Evolutionary conservation across 139 green algal species (phyloP), one percentile per base, ranked within the genome.

Genomic region (Asterochloris erici): DNA sequence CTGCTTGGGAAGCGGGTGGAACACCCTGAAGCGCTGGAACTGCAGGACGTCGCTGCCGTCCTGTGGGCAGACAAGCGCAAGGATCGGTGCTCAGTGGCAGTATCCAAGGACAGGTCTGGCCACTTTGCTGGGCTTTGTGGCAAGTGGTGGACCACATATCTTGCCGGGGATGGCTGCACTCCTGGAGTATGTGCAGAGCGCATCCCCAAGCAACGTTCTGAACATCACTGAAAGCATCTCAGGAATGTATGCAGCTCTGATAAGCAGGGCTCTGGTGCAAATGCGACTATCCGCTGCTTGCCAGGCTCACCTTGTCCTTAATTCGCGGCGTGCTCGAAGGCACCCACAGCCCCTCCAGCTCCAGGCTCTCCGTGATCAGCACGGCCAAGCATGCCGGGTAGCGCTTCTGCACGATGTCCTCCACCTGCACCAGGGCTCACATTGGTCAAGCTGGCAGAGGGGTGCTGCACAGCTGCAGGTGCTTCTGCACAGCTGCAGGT

Each of bases 401-500:
- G 74, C 74, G 74, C 74, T 79, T 79, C 54, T 79, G 64, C 74
- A 79, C 74, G 47, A 79, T 79, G 47, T 79, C 74, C 64, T 79
- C 74, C 14, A 79, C 38, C 38, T 54, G 38, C 38, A 54, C 38
- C 38, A 54, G 38, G 38, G 6, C 38, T 54, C 6, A 54, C 6
- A 6, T 54, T 6, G 38, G 6, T 54, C 38, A 54, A 10, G 38
- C 38, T 54, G 38, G 38, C 38, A 54, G 38, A 54, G 38, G 38
- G 38, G 38, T 54, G 38, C 2, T 10, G 38, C 38, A 54, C 38
- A 54, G 38, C 38, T 54, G 38, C 38, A 54, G 38, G 38, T 54
- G 38, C 38, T 54, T 54, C 38, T 54, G 38, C 38, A 54, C 38
- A 54, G 38, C 6, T 2, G 2, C 38, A 54, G 38, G 38, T 54